phyloP scores from a whole-genome alignment of 2,329 filamentous ascomycete species.

The Lachnellula cervina region DNA sequence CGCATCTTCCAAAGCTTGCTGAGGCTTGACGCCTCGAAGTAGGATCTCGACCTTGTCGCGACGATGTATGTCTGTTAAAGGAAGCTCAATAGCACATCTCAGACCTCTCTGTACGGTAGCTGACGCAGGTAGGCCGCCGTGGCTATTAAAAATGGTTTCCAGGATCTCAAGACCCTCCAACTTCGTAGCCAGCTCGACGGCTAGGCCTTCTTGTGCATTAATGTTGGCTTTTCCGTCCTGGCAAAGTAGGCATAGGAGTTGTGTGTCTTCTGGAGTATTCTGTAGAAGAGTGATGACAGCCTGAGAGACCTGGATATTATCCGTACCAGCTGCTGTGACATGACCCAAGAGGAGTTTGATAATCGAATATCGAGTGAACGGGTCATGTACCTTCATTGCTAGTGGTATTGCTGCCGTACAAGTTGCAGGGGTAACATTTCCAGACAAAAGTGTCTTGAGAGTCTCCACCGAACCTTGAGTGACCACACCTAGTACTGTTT shows the following conservation, averaged over 20 bases:
- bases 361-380: slow-evolving; percentile 42
- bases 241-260: slow-evolving; percentile 45
- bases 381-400: slow-evolving; percentile 43
- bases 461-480: slow-evolving; percentile 9
- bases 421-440: neutral
- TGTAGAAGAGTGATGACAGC: slow-evolving; percentile 41
- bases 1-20: slow-evolving; percentile 40
- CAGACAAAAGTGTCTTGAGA: slow-evolving; percentile 6
- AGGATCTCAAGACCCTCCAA: slow-evolving; percentile 3
- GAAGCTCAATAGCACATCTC: slow-evolving; percentile 10
- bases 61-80: slow-evolving; percentile 6
- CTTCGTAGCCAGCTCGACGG: slow-evolving; percentile 15
- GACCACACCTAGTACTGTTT: slow-evolving; percentile 6
- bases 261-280: slow-evolving; percentile 45
- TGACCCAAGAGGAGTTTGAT: slow-evolving; percentile 42
- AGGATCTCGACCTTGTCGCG: slow-evolving; percentile 44
- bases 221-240: slow-evolving; percentile 49
- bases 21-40: slow-evolving; percentile 39
- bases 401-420: slow-evolving; percentile 37
- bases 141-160: slow-evolving; percentile 6
- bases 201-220: slow-evolving; percentile 46
- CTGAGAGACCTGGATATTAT: slow-evolving; percentile 36
- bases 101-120: slow-evolving; percentile 9
- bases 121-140: slow-evolving; percentile 2
- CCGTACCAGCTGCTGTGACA: slow-evolving; percentile 39